phyloP scores from a whole-genome alignment of 192 early-diverging fungal genomes.

The Spizellomyces punctatus region DNA sequence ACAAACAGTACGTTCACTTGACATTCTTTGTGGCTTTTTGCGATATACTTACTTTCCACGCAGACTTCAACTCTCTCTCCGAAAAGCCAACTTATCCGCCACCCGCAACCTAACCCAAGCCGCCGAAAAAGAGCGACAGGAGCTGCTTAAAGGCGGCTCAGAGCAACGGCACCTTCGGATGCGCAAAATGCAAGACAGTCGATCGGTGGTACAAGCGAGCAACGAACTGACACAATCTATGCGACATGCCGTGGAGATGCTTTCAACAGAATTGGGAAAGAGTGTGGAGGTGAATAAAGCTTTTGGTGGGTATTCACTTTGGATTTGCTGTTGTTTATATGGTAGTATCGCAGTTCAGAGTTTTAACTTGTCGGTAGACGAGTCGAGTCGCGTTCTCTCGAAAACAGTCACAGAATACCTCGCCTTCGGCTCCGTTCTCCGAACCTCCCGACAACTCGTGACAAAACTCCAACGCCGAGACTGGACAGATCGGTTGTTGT shows the following conservation, averaged over 20 bases:
- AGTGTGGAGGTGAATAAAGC: conserved; percentile 41
- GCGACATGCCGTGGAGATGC: conserved; percentile 58
- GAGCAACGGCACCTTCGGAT: conserved; percentile 18
- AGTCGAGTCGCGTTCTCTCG: conserved; percentile 58
- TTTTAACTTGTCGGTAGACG: conserved; percentile 34
- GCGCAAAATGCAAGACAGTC: conserved; percentile 25
- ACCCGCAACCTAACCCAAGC: conserved; percentile 53
- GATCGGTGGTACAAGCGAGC: conserved; percentile 13
- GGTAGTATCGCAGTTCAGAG: not conserved
- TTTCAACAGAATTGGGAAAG: conserved; percentile 69
- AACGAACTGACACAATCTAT: conserved; percentile 62
- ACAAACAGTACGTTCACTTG: conserved; percentile 45
- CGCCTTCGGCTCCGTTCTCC: conserved; percentile 54
- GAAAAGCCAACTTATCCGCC: conserved; percentile 53
- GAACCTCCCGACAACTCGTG: conserved; percentile 59
- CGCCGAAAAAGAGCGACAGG: conserved; percentile 48
- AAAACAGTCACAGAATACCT: conserved; percentile 59
- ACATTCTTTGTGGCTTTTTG: not conserved
- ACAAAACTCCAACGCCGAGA: conserved; percentile 70
- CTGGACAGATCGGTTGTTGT: conserved; percentile 65
- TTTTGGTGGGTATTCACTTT: conserved; percentile 46
- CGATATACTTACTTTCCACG: not conserved
- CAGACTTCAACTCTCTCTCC: conserved; percentile 53
- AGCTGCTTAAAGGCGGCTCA: conserved; percentile 41
- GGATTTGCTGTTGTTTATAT: not conserved